Evolutionary conservation across 2,329 filamentous ascomycete species (phyloP).

Genomic region (Fusarium falciforme): DNA sequence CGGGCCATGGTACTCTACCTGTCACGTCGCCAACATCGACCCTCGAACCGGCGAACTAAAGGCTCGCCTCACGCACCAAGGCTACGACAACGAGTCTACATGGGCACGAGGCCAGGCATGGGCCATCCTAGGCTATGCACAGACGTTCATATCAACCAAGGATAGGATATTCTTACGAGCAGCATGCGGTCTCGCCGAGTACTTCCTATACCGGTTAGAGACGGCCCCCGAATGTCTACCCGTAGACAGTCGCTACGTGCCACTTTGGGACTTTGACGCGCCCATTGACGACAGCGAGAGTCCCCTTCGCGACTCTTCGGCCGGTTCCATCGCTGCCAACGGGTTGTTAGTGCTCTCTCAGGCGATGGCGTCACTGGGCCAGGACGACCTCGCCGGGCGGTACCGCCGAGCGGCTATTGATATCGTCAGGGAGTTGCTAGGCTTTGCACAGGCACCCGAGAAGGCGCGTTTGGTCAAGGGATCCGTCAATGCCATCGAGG

Average conservation of each 20-base stretch:
- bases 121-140: slow-evolving; percentile 60
- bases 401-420: slow-evolving; percentile 44
- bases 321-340: slow-evolving; percentile 55
- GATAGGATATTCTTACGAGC: slow-evolving; percentile 54
- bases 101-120: slow-evolving; percentile 64
- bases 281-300: slow-evolving; percentile 47
- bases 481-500: neutral
- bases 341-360: slow-evolving; percentile 55
- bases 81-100: slow-evolving; percentile 56
- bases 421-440: slow-evolving; percentile 47
- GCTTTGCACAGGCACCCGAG: slow-evolving; percentile 44
- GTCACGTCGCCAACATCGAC: slow-evolving; percentile 59
- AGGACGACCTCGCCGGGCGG: slow-evolving; percentile 24
- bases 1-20: slow-evolving; percentile 21
- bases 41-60: slow-evolving; percentile 11
- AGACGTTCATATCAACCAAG: slow-evolving; percentile 61
- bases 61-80: slow-evolving; percentile 56
- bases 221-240: slow-evolving; percentile 23
- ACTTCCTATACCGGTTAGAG: slow-evolving; percentile 57
- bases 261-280: slow-evolving; percentile 54
- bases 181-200: slow-evolving; percentile 57
- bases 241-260: slow-evolving; percentile 37
- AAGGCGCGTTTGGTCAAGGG: slow-evolving; percentile 24
- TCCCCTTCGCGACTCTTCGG: slow-evolving; percentile 48
- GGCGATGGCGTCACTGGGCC: slow-evolving; percentile 38